Evolutionary conservation across 768 basidiomycete genomes (phyloP).

Genomic region (Thelephora ganbajun): DNA sequence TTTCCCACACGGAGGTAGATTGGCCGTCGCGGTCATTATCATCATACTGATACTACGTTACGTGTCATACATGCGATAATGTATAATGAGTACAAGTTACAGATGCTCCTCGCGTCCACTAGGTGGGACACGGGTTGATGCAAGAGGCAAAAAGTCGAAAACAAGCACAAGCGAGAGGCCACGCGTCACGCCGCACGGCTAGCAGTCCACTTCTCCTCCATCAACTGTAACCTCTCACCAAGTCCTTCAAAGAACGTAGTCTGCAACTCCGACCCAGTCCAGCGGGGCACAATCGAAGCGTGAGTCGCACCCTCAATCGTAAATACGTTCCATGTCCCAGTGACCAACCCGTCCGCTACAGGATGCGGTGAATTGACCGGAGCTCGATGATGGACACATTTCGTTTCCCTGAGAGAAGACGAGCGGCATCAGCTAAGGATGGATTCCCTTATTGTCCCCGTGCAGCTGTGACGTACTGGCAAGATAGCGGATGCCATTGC

Average conservation of each 20-base stretch:
- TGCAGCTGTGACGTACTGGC: constrained; percentile 19
- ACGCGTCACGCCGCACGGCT: neutral
- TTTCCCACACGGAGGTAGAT: too few relatives aligned
- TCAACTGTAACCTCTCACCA: constrained; percentile 21
- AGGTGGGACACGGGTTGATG: too few relatives aligned
- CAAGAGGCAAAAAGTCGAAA: neutral
- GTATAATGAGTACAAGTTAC: too few relatives aligned
- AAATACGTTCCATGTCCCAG: constrained; percentile 31
- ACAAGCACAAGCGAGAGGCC: too few relatives aligned
- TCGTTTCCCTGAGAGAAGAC: constrained; percentile 1
- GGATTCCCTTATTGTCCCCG: neutral
- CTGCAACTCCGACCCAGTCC: constrained; percentile 22
- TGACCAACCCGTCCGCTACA: constrained; percentile 6
- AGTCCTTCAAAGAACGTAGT: constrained; percentile 25
- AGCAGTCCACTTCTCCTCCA: constrained; percentile 15
- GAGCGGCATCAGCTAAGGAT: too few relatives aligned
- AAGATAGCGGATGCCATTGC: constrained; percentile 34
- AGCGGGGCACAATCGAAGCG: constrained; percentile 25
- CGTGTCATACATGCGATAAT: too few relatives aligned
- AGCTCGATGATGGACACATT: neutral
- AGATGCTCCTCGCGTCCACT: too few relatives aligned
- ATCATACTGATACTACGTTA: too few relatives aligned
- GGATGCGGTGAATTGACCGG: neutral
- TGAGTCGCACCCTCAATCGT: constrained; percentile 22
- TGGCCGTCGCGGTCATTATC: too few relatives aligned